Percentiles rank a stretch among this genome's conserved stretches.
These are phyloP conservation scores for Dentipellis fragilis DNA, from an alignment of 768 basidiomycete species.

Conservation along the genomic window DNA sequence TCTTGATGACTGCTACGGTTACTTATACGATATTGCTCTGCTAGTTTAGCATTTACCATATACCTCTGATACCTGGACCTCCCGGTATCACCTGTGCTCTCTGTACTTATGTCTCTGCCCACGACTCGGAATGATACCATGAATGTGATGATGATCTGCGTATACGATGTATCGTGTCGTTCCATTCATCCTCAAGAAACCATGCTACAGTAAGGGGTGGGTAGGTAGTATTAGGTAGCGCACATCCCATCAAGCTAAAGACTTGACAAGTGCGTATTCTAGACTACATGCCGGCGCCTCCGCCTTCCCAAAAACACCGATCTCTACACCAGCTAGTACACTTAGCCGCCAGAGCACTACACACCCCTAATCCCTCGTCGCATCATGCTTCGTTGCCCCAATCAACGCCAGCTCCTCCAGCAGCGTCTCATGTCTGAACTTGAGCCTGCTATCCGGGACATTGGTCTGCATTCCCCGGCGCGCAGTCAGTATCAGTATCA, in stretches of 20 bases:
- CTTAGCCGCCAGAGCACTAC: too few relatives aligned
- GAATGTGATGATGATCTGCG: neutral
- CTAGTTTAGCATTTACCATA: neutral
- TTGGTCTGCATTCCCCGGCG: constrained; percentile 61
- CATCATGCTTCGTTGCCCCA: constrained; percentile 5
- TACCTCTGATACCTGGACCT: too few relatives aligned
- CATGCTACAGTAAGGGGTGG: too few relatives aligned
- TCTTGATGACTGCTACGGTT: neutral
- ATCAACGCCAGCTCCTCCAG: constrained; percentile 78
- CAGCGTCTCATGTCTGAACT: constrained; percentile 87
- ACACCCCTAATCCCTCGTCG: neutral
- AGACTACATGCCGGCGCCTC: neutral
- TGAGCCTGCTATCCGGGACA: constrained; percentile 83
- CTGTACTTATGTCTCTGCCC: too few relatives aligned
- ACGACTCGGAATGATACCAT: neutral
- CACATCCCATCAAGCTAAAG: neutral
- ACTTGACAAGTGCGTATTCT: neutral
- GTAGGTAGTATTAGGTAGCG: too few relatives aligned
- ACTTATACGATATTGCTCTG: neutral
- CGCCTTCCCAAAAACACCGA: too few relatives aligned
- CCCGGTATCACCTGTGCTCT: too few relatives aligned
- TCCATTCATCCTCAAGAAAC: too few relatives aligned
- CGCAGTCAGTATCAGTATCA: neutral
- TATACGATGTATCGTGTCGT: too few relatives aligned
- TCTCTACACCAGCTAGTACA: too few relatives aligned